These are phyloP conservation scores for Neoboletus brunneissimus DNA, from an alignment of 768 basidiomycete genomes.

Conservation along the genomic window DNA sequence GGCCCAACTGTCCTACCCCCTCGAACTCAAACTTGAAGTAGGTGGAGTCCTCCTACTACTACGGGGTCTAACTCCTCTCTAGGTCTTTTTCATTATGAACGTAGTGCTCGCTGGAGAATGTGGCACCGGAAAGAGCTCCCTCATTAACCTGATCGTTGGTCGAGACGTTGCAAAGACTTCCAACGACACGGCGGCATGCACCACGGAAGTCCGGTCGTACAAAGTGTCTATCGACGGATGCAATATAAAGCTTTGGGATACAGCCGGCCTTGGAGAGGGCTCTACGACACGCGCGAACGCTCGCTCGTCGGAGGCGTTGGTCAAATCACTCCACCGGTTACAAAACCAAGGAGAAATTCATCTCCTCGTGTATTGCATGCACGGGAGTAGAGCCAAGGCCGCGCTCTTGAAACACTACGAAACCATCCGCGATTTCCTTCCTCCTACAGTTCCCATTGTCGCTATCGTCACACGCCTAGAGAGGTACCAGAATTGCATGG, in stretches of 20 bases:
- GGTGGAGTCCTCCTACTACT: neutral
- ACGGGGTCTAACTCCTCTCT: neutral
- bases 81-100: constrained; percentile 15
- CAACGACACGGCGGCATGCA: constrained; percentile 21
- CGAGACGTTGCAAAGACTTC: constrained; percentile 15
- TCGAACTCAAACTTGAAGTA: constrained; percentile 1
- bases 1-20: neutral
- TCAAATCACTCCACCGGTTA: constrained; percentile 13
- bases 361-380: constrained; percentile 22
- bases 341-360: constrained; percentile 6
- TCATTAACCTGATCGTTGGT: constrained; percentile 22
- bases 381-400: constrained; percentile 15
- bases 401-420: constrained; percentile 21
- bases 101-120: constrained; percentile 25
- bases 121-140: constrained; percentile 25
- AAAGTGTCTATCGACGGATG: constrained; percentile 12
- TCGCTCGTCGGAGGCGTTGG: constrained; percentile 4
- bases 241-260: constrained; percentile 14
- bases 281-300: constrained; percentile 1
- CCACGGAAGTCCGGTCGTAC: constrained; percentile 7
- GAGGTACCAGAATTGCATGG: constrained; percentile 20
- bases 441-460: constrained; percentile 15
- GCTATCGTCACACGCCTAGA: constrained; percentile 23
- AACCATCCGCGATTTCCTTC: constrained; percentile 4
- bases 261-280: constrained; percentile 18